phyloP scores from a whole-genome alignment of 176 grass and related monocot genomes.

The Oryza brachyantha region DNA sequence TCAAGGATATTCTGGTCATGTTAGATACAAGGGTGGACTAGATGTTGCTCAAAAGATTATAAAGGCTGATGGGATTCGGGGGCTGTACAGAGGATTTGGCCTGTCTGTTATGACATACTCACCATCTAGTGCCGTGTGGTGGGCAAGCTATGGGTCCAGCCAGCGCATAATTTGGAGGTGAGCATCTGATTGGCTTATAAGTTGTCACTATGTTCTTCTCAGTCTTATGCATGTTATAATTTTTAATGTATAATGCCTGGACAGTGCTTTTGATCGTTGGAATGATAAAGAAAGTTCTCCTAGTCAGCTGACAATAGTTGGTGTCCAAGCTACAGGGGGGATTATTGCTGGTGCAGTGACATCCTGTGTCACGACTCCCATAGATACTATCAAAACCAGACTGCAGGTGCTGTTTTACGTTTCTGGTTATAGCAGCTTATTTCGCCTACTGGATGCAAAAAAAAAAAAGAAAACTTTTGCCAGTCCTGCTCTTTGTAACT shows the following conservation, averaged over 20 bases:
- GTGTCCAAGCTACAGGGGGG: slow-evolving; percentile 92
- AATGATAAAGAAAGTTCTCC: slow-evolving; percentile 53
- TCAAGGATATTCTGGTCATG: slow-evolving; percentile 92
- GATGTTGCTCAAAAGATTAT: slow-evolving; percentile 83
- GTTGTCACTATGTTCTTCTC: background rate
- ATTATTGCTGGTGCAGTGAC: slow-evolving; percentile 79
- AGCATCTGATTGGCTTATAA: slow-evolving; percentile 11
- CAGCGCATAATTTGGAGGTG: slow-evolving; percentile 96
- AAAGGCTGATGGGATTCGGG: slow-evolving; percentile 68
- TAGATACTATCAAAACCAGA: slow-evolving; percentile 97
- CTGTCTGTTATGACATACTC: slow-evolving; percentile 91
- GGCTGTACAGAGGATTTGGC: slow-evolving; percentile 94
- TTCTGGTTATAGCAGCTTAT: slow-evolving; percentile 24
- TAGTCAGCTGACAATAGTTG: slow-evolving; percentile 64
- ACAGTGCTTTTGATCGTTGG: slow-evolving; percentile 62
- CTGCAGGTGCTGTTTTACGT: slow-evolving; percentile 56
- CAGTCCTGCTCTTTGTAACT: background rate
- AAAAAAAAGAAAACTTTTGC: no score
- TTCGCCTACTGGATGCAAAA: slow-evolving; percentile 17
- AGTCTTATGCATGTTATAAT: background rate
- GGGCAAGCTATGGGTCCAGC: slow-evolving; percentile 95
- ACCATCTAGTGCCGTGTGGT: slow-evolving; percentile 95
- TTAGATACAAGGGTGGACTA: slow-evolving; percentile 75
- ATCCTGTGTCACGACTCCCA: slow-evolving; percentile 89
- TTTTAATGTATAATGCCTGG: slow-evolving; percentile 20